Conservation (phyloP, 2,329 filamentous ascomycete species). For the Aspergillus jensenii region DNA sequence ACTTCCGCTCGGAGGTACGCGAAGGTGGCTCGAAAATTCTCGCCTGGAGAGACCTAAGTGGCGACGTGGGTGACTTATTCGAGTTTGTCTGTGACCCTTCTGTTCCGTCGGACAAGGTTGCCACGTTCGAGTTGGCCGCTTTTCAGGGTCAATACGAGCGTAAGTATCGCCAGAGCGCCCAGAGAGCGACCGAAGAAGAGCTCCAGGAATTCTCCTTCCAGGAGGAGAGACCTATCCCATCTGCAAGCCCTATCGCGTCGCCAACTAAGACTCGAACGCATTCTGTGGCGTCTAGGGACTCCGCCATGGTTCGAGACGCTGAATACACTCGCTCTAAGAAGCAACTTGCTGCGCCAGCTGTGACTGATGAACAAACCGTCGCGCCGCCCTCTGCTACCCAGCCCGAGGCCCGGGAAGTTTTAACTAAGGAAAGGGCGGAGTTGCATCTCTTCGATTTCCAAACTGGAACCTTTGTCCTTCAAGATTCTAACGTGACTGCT, state of each 20-base stretch:
- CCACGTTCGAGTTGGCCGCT: conserved; percentile 78
- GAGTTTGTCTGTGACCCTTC: conserved; percentile 91
- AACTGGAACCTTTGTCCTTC: conserved; percentile 77
- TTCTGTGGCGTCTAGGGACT: conserved; percentile 40
- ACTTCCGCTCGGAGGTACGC: conserved; percentile 80
- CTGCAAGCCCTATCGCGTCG: conserved; percentile 57
- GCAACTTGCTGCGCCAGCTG: conserved; percentile 37
- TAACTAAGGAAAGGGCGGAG: conserved; percentile 75
- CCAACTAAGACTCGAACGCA: conserved; percentile 40
- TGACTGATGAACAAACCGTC: conserved; percentile 52
- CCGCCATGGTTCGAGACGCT: conserved; percentile 48
- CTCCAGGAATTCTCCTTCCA: conserved; percentile 79
- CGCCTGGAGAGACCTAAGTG: conserved; percentile 92
- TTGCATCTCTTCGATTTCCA: conserved; percentile 92
- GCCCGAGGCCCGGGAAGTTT: conserved; percentile 69
- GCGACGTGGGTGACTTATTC: conserved; percentile 91
- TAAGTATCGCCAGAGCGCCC: conserved; percentile 79
- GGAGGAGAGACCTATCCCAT: conserved; percentile 59
- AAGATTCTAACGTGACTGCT: conserved; percentile 73
- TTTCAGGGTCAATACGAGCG: conserved; percentile 97
- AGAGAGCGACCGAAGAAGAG: conserved; percentile 78
- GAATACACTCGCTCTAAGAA: conserved; percentile 43
- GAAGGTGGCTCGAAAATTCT: conserved; percentile 81
- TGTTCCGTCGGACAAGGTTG: conserved; percentile 67
- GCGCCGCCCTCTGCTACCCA: conserved; percentile 61